Conservation (phyloP, 1,284 basidiomycete genomes). For the Trichosporon sp. region DNA sequence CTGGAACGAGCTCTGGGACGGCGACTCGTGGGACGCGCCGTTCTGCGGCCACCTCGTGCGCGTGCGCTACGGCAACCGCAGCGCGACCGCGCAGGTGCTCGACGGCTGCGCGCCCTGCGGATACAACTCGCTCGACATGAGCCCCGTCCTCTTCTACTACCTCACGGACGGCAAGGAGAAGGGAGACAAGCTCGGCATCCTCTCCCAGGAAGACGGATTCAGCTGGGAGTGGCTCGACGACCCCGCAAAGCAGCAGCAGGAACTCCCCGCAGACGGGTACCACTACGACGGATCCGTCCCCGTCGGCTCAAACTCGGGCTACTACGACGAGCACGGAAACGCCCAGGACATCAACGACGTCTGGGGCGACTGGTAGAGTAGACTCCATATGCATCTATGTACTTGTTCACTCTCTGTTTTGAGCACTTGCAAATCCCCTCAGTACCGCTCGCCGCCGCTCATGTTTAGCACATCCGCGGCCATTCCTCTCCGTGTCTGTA, state of each 20-base stretch:
- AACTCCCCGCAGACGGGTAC: neutral
- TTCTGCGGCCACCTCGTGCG: conserved; percentile 2
- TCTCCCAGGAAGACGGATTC: neutral
- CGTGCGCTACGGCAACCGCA: neutral
- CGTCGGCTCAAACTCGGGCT: neutral
- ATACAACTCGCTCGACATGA: conserved; percentile 1
- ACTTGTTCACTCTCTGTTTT: neutral
- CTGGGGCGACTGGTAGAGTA: neutral
- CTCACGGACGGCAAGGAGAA: neutral
- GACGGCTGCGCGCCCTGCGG: neutral
- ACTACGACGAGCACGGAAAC: neutral
- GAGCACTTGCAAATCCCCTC: neutral
- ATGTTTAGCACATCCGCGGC: too few species aligned
- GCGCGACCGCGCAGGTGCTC: neutral
- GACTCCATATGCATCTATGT: neutral
- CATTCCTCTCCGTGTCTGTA: too few species aligned
- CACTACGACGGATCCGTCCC: neutral
- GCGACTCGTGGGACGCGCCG: neutral
- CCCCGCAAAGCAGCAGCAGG: neutral
- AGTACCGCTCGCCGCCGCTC: too few species aligned
- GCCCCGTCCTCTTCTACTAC: neutral
- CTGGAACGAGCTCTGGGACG: neutral
- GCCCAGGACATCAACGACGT: neutral
- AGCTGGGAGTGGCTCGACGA: conserved; percentile 3
- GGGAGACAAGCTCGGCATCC: neutral